Evolutionary conservation across 2,329 filamentous ascomycete genomes (phyloP), one percentile per base, ranked within the genome.

Genomic region (Aureobasidium sp.): DNA sequence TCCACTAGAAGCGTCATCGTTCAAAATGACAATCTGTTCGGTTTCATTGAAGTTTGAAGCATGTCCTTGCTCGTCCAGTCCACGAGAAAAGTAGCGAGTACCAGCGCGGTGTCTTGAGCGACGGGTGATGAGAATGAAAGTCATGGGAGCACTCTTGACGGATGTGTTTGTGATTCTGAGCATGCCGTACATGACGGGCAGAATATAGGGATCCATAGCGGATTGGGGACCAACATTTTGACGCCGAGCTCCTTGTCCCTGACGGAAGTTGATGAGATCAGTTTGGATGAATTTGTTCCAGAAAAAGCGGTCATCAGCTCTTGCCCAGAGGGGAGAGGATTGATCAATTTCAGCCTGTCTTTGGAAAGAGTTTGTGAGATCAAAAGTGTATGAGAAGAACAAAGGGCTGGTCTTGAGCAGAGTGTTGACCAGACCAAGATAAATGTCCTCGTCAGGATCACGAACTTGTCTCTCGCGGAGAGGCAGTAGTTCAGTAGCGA

Each of bases 41-140:
- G 94, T 97, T 79, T 99, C 94, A 72, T 99, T 99, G 81, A 93
- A 99, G 74, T 99, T 99, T 66, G 94, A 91, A n/a, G 94, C 94
- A 73, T 97, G 86, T 29, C 94, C 94, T 64, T 94, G 82, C 66
- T 96, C 92, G 71, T 99, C 93, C 50, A 97, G 85, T 58, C 94
- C 94, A 66, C 94, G 86, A 2, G 94, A 95, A 73, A 99, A 94
- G 77, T 97, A 97, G 71, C 95, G 83, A 16, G 94, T 97, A 48
- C 94, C 94, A 39, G 87, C 92, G 65, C 93, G 85, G 74, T 94
- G 87, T 67, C 95, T 84, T 27, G 92, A 96, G 68, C 94, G 85
- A 65, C 94, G 84, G 29, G 93, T 96, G 69, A 97, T 93, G 57
- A 99, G 83, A 41, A 87, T 85, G 67, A 97, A 85, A 25, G 91